Percentiles rank a stretch among this genome's conserved stretches.
Conservation (phyloP, 495 filamentous ascomycete species). For the Sphaerosporella brunnea region DNA sequence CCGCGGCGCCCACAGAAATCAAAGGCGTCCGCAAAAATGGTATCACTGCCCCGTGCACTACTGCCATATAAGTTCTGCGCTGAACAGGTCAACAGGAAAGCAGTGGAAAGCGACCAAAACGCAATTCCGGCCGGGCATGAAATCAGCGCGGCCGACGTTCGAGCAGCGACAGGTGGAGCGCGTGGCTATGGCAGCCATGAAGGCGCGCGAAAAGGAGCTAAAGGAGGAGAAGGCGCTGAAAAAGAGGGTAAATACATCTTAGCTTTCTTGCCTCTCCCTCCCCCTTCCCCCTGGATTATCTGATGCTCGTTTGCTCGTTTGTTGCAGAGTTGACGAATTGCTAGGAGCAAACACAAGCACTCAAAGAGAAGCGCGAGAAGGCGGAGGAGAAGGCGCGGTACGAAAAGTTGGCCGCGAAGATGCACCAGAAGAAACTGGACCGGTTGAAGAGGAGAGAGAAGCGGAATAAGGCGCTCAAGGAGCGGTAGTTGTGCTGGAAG, state of each 20-base stretch:
- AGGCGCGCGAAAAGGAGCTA: conserved; percentile 83
- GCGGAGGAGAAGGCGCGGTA: conserved; percentile 91
- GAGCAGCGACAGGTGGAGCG: conserved; percentile 50
- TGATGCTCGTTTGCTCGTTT: too few relatives aligned
- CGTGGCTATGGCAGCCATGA: conserved; percentile 49
- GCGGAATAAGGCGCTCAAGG: conserved; percentile 84
- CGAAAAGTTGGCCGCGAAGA: conserved; percentile 89
- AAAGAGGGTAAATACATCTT: conserved; percentile 4
- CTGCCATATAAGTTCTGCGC: background rate
- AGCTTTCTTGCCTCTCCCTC: background rate
- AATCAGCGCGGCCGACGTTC: conserved; percentile 46
- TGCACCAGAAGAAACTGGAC: conserved; percentile 90
- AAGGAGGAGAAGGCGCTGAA: conserved; percentile 63
- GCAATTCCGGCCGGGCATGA: conserved; percentile 69
- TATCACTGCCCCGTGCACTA: too few relatives aligned
- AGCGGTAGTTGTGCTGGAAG: conserved; percentile 22
- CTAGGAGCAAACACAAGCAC: conserved; percentile 29
- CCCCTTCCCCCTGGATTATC: background rate
- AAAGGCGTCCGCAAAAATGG: conserved; percentile 29
- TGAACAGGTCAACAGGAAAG: conserved; percentile 47
- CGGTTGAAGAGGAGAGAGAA: conserved; percentile 86
- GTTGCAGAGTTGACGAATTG: too few relatives aligned
- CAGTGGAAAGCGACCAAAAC: conserved; percentile 73
- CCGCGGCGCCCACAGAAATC: conserved; percentile 7
- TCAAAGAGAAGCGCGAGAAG: conserved; percentile 63